Conservation (phyloP, 2,329 filamentous ascomycete genomes). For the Knufia petricola region DNA sequence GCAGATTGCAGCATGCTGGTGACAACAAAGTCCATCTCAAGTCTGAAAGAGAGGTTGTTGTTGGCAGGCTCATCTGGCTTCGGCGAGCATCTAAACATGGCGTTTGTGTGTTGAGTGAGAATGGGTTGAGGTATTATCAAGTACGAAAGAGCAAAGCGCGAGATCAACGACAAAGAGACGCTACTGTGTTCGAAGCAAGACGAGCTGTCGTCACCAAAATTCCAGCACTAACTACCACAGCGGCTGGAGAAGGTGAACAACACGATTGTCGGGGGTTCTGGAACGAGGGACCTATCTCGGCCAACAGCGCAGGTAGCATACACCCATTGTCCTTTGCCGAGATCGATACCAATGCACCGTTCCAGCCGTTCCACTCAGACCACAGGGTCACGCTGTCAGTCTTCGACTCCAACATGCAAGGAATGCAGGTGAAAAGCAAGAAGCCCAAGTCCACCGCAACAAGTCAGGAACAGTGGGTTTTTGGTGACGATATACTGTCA, state of each 20-base stretch:
- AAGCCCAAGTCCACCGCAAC: constrained; percentile 6
- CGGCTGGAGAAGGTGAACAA: constrained; percentile 13
- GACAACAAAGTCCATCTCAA: constrained; percentile 40
- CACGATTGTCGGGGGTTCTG: constrained; percentile 29
- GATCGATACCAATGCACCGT: constrained; percentile 90
- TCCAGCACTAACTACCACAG: constrained; percentile 10
- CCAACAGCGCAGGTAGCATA: constrained; percentile 31
- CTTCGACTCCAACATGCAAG: constrained; percentile 35
- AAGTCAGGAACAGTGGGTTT: constrained; percentile 39
- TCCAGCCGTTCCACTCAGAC: constrained; percentile 93
- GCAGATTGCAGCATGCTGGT: constrained; percentile 38
- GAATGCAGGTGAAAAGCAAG: constrained; percentile 22
- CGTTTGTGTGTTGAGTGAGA: constrained; percentile 37
- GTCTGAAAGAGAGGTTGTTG: constrained; percentile 29
- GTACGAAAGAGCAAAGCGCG: constrained; percentile 22
- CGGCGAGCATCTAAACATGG: constrained; percentile 32
- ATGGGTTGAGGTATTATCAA: constrained; percentile 28
- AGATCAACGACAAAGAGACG: constrained; percentile 17
- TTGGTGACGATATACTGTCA: constrained; percentile 42
- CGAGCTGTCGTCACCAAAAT: constrained; percentile 16
- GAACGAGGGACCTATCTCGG: constrained; percentile 36
- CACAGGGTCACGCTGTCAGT: constrained; percentile 69
- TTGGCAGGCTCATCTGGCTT: constrained; percentile 39
- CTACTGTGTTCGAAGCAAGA: constrained; percentile 27
- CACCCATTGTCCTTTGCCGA: constrained; percentile 66